Percentiles rank a stretch among this genome's conserved stretches.
These are phyloP conservation scores for Chlamydomonas schloesseri DNA, from an alignment of 139 green algal genomes.

Conservation along the genomic window DNA sequence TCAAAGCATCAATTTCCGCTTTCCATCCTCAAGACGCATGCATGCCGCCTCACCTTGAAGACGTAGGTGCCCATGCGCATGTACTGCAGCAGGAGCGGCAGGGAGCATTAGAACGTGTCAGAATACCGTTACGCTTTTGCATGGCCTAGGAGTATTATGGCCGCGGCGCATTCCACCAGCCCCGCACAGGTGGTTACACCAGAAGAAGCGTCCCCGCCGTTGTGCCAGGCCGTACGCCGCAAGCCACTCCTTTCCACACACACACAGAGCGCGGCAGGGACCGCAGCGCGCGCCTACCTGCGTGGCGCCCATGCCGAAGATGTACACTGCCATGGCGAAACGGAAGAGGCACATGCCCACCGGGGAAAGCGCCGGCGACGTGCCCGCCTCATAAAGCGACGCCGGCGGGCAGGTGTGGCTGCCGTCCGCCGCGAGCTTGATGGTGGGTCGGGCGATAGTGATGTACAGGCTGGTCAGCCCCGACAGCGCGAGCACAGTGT, in stretches of 20 bases:
- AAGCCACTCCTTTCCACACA: too few relatives aligned
- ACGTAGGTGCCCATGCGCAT: not conserved
- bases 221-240: too few relatives aligned
- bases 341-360: not conserved
- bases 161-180: too few relatives aligned
- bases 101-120: too few relatives aligned
- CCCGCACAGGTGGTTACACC: too few relatives aligned
- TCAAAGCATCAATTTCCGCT: too few relatives aligned
- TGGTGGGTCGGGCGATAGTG: not conserved
- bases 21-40: too few relatives aligned
- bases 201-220: too few relatives aligned
- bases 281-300: not conserved
- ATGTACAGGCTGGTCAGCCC: conserved; percentile 18
- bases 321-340: not conserved
- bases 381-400: conserved; percentile 18
- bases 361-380: not conserved
- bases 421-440: not conserved
- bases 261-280: too few relatives aligned
- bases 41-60: not conserved
- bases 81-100: too few relatives aligned
- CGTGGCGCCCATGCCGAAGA: conserved; percentile 1
- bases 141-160: too few relatives aligned
- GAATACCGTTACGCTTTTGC: too few relatives aligned
- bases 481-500: not conserved
- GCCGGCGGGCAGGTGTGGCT: not conserved